Evolutionary conservation across 2,329 filamentous ascomycete species (phyloP).

Genomic region (Exserohilum rostratum): DNA sequence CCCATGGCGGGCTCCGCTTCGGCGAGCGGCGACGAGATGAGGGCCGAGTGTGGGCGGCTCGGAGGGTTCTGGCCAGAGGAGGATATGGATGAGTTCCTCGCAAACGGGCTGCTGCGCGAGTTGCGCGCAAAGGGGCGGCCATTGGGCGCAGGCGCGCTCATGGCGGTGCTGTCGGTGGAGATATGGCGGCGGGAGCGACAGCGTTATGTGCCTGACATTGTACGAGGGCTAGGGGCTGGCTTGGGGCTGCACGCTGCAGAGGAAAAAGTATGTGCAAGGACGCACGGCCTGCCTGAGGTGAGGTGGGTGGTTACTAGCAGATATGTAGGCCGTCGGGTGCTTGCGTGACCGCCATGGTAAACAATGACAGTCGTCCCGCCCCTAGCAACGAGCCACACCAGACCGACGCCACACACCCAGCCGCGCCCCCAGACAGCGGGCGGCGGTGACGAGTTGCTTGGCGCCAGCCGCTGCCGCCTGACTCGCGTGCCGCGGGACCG

Average conservation of each 20-base stretch:
- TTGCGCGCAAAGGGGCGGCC: slow-evolving; percentile 68
- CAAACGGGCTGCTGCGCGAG: slow-evolving; percentile 78
- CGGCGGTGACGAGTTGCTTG: not conserved
- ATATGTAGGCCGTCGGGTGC: slow-evolving; percentile 20
- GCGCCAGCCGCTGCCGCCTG: not conserved
- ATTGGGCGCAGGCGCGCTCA: slow-evolving; percentile 64
- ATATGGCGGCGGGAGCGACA: slow-evolving; percentile 29
- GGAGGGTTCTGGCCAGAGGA: slow-evolving; percentile 58
- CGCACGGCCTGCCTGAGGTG: slow-evolving; percentile 17
- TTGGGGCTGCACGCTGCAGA: slow-evolving; percentile 6
- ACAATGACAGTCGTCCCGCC: slow-evolving; percentile 14
- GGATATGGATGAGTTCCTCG: slow-evolving; percentile 68
- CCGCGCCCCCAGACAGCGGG: too few relatives aligned
- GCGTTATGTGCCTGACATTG: slow-evolving; percentile 36
- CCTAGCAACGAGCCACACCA: slow-evolving; percentile 18
- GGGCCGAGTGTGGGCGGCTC: slow-evolving; percentile 74
- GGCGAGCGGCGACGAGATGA: slow-evolving; percentile 67
- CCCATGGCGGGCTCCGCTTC: slow-evolving; percentile 52
- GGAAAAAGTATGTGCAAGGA: slow-evolving; percentile 37
- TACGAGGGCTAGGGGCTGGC: slow-evolving; percentile 8
- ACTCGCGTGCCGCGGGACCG: slow-evolving; percentile 3
- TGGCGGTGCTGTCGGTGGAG: slow-evolving; percentile 38
- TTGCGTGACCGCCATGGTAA: slow-evolving; percentile 16
- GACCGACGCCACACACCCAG: too few relatives aligned
- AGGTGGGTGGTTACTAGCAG: slow-evolving; percentile 16